Evolutionary conservation across 1,139 yeast genomes (phyloP).

Genomic region (Geotrichum restrictum): DNA sequence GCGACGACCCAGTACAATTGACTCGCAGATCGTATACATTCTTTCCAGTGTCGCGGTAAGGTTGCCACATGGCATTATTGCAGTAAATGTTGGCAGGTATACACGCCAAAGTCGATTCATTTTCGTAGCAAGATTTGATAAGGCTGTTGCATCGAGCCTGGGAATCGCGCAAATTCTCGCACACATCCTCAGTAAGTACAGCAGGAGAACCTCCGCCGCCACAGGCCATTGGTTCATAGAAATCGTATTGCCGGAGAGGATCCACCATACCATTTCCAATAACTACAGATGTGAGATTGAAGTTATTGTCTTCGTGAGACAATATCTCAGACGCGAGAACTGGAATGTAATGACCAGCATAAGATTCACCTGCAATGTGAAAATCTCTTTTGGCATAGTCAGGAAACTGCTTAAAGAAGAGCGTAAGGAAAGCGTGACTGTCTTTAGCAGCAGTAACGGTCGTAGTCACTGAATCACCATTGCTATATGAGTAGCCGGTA

Average conservation of each 20-base stretch:
- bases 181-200: constrained; percentile 57
- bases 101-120: constrained; percentile 48
- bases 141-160: constrained; percentile 58
- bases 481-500: constrained; percentile 84
- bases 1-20: constrained; percentile 50
- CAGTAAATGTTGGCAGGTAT: constrained; percentile 78
- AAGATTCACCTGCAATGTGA: constrained; percentile 86
- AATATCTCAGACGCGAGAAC: constrained; percentile 70
- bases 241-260: constrained; percentile 61
- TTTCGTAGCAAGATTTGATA: constrained; percentile 51
- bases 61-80: constrained; percentile 51
- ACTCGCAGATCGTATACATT: constrained; percentile 68
- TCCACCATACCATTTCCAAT: constrained; percentile 87
- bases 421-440: constrained; percentile 70
- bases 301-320: constrained; percentile 56
- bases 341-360: constrained; percentile 86
- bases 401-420: constrained; percentile 73
- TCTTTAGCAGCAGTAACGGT: constrained; percentile 75
- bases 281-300: constrained; percentile 64
- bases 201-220: constrained; percentile 74
- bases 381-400: constrained; percentile 54
- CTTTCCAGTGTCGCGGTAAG: constrained; percentile 56
- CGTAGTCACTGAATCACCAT: constrained; percentile 45
- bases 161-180: constrained; percentile 52
- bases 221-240: constrained; percentile 80